phyloP scores from a whole-genome alignment of 1,284 basidiomycete genomes.

The Athelia sp. region DNA sequence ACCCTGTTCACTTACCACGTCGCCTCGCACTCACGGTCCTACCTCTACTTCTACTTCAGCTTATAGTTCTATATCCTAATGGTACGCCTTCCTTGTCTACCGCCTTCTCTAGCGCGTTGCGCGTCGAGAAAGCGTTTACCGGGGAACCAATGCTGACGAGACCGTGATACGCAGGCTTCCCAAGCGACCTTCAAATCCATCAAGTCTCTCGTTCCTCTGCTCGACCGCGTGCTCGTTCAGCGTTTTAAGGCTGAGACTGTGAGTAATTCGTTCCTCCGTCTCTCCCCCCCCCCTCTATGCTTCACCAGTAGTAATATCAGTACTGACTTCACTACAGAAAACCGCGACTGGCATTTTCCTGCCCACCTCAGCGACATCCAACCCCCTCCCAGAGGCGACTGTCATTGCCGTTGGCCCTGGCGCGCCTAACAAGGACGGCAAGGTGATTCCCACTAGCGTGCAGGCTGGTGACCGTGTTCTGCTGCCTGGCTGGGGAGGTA shows the following conservation, averaged over 20 bases:
- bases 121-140: too few species aligned
- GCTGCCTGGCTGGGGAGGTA: conserved; percentile 94
- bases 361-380: conserved; percentile 79
- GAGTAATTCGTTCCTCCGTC: conserved; percentile 22
- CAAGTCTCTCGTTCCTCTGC: conserved; percentile 85
- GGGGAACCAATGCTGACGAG: neutral
- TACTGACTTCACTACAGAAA: conserved; percentile 57
- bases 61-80: neutral
- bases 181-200: conserved; percentile 93
- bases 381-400: conserved; percentile 91
- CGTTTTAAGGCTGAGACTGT: conserved; percentile 93
- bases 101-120: neutral
- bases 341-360: conserved; percentile 93
- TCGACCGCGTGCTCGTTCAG: conserved; percentile 97
- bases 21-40: neutral
- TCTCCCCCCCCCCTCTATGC: neutral
- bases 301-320: neutral
- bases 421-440: conserved; percentile 82
- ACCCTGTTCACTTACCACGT: neutral
- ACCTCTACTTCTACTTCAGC: neutral
- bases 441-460: conserved; percentile 74
- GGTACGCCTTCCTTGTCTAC: neutral
- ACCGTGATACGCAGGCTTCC: conserved; percentile 41
- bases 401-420: conserved; percentile 96
- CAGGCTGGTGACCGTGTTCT: conserved; percentile 91